Conservation (phyloP, 2,329 filamentous ascomycete genomes). For the Paecilomyces sp. region DNA sequence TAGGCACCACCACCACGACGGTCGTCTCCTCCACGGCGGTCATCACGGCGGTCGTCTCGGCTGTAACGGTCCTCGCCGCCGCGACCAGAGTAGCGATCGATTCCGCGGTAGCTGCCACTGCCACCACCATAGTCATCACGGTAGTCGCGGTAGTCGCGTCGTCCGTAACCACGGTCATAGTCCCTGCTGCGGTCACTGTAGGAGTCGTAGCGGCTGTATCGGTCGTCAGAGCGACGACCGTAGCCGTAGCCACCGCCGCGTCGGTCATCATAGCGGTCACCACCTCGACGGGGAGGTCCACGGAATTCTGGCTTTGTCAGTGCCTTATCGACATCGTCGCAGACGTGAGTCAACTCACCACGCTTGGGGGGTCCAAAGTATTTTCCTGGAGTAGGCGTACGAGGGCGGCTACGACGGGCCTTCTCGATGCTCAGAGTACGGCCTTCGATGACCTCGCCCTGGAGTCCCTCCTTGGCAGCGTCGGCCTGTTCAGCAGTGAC, state of each 20-base stretch:
- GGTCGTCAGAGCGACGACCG: slow-evolving; percentile 37
- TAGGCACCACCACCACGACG: slow-evolving; percentile 43
- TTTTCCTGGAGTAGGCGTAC: slow-evolving; percentile 95
- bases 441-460: slow-evolving; percentile 91
- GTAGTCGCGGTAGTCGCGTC: slow-evolving; percentile 40
- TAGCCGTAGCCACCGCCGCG: slow-evolving; percentile 45
- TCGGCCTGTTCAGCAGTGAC: slow-evolving; percentile 89
- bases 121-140: slow-evolving; percentile 30
- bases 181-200: slow-evolving; percentile 41
- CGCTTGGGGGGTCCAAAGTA: slow-evolving; percentile 98
- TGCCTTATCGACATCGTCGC: background rate
- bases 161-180: slow-evolving; percentile 43
- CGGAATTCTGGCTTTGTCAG: slow-evolving; percentile 25
- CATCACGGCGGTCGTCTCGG: slow-evolving; percentile 19
- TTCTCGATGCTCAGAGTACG: slow-evolving; percentile 98
- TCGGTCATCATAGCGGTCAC: slow-evolving; percentile 46
- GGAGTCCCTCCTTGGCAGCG: slow-evolving; percentile 90
- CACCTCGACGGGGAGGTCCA: slow-evolving; percentile 39
- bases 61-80: slow-evolving; percentile 52
- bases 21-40: slow-evolving; percentile 43
- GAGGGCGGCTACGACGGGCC: slow-evolving; percentile 87
- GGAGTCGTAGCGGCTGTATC: slow-evolving; percentile 41
- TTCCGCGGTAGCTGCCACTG: slow-evolving; percentile 18
- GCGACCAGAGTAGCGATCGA: slow-evolving; percentile 39
- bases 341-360: slow-evolving; percentile 51